These are phyloP conservation scores for Rosa rugosa DNA, from an alignment of 306 rosid genomes.

Conservation along the genomic window DNA sequence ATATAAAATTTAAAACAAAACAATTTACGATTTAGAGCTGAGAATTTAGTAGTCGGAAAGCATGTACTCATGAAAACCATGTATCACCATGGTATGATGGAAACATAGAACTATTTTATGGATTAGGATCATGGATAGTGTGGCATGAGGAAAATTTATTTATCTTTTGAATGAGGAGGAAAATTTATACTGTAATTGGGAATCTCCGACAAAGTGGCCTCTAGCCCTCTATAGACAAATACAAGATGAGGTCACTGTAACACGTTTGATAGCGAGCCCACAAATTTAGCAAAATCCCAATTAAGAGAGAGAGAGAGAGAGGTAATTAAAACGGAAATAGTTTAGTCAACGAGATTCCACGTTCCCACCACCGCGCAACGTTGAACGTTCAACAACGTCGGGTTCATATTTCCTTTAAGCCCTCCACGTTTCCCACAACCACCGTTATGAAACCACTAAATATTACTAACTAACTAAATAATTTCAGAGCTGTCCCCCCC, in stretches of 20 bases:
- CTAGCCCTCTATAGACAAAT: background rate
- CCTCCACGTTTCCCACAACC: background rate
- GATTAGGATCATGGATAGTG: background rate
- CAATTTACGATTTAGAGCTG: too few species aligned
- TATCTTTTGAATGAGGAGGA: too few species aligned
- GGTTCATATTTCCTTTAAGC: background rate
- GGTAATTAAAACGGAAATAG: background rate
- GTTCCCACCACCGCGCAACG: background rate
- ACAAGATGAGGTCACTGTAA: slow-evolving; percentile 16
- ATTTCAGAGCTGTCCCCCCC: background rate
- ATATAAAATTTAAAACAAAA: too few species aligned
- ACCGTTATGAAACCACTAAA: background rate
- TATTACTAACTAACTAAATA: background rate
- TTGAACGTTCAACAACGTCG: background rate
- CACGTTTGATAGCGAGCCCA: slow-evolving; percentile 11
- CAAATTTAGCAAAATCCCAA: background rate
- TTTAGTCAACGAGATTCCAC: background rate
- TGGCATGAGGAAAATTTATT: background rate
- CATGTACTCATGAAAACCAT: too few species aligned
- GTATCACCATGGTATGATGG: too few species aligned
- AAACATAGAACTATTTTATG: too few species aligned
- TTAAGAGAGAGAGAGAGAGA: background rate
- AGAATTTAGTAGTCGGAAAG: background rate
- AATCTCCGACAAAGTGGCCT: slow-evolving; percentile 5
- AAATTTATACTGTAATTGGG: background rate